Evolutionary conservation across 768 basidiomycete genomes (phyloP), one percentile per base, ranked within the genome.

Genomic region (Russula sp.): DNA sequence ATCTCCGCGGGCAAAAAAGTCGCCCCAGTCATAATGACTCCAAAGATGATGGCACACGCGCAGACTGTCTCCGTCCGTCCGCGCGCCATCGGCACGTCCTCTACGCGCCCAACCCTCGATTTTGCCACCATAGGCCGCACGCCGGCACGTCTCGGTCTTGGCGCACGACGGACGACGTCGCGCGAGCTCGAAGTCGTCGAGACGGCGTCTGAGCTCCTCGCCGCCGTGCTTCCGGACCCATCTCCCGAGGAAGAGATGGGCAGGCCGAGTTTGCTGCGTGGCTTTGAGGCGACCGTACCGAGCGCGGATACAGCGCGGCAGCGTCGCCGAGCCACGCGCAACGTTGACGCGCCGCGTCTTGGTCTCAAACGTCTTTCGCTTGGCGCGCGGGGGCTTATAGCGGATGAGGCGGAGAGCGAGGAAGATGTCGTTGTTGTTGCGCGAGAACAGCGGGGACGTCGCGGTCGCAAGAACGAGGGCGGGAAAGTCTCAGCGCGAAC

Each of bases 271-370:
- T 79, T 98, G 38, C 77, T 97, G 48, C 85, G 89, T 51, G 96
- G 96, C 0, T 98, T 98, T 75, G 89, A 92, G 71, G 96, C 96
- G 20, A 98, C 96, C 2, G 90, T 97, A 49, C 96, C 96, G 14
- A 90, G 89, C 72, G 84, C 94, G 44, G 89, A 93, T 69, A 83
- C 86, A 72, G 82, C 91, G 59, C 87, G 89, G 66, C 79, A 84
- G 16, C 79, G 94, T 64, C 76, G 94, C 67, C 76, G 93, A 63
- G 87, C 92, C 73, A 84, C 90, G 75, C 81, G 94, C 63, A 90
- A 86, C 69, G 84, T 92, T 16, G 89, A 92, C 3, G 83, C 86
- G 14, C 88, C 86, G 32, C 81, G 81, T 69, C 77, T 91, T 49
- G 93, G 94, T 1, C 74, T 95, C 69, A 92, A 87, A 81, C 86